Base-by-base conservation (phyloP, 495 filamentous ascomycete species). In the Melanomma pulvis-pyrius region DNA sequence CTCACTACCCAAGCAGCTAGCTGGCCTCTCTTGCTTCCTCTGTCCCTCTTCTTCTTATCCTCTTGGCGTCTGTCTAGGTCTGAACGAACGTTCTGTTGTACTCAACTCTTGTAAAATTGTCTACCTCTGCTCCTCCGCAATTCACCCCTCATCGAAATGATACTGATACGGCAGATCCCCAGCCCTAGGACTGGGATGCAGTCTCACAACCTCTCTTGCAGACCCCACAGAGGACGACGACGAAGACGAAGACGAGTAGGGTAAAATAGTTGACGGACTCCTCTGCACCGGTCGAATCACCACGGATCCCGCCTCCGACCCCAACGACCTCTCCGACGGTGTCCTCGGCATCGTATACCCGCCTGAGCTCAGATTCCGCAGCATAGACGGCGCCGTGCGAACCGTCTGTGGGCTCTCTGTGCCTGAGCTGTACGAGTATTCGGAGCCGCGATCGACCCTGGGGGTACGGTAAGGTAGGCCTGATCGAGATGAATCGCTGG, bases 141-240 rank as follows among this genome's bases (percentile, higher is more conserved):
- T 36, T 67, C 63, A 60, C 17, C 57, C 63, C 44, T 60, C 63
- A 29, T 67, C 63, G 49, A 67, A 49, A 29, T 59, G 17, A 30
- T 52, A 67, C 19, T 71, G 51, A 50, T 71, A 71, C 7, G 68
- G 68, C 12, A 67, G 34, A 1, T 63, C 68, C 29, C 68, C 68
- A 13, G 26, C 8, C 13, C 46, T 63, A 15, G 68, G 58, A 19
- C 28, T 63, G 0, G 24, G 36, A 21, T 22, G 34, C 26, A 70
- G 34, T 28, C 68, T 19, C 0, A 70, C 36, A 12, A 70, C 68
- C 34, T 62, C 66, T 5, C 48, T 8, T 1, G 12, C 63, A 4
- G 68, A 70, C 13, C 48, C 7, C 3, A 17, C 52, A 1, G 68
- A 71, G 11, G 50, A 29, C 19, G 64, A 25, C 26, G 64, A 67